Base-by-base conservation (phyloP, 2,329 filamentous ascomycete species). In the Orbilia blumenaviensis region DNA sequence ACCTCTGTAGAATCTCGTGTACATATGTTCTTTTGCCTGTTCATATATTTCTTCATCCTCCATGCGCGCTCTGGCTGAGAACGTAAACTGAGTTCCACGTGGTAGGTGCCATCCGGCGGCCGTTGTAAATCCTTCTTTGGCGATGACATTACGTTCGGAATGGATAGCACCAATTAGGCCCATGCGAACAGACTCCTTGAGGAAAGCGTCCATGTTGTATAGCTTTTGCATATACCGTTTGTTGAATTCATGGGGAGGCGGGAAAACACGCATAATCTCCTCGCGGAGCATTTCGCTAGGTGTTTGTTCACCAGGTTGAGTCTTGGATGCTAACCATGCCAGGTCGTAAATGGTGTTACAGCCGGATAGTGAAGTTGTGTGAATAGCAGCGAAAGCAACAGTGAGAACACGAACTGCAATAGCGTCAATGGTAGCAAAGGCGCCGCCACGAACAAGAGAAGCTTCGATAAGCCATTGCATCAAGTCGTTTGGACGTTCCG, bases 381-480 rank as follows among this genome's bases (percentile, higher is more conserved):
- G 73, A 29, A 77, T 77, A 27, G 73, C 73, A 23, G 73, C 73
- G 25, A 77, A 77, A 25, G 66, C 67, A 25, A 77, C 66, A 25
- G 73, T 77, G 29, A 77, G 66, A 4, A 77, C 42, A 25, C 73
- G 66, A 21, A 18, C 44, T 4, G 52, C 16, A n/a, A 77, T 77
- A 29, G 66, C 66, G 23, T 72, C 66, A 10, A 67, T n/a, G 23
- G 63, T 72, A 42, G 66, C 52, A 16, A 60, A 71, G 23, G 50
- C 66, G 42, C 66, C 66, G 21, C 73, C 73, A 21, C 67, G 73
- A 7, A 27, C 23, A 27, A 77, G 63, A 16, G 73, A 77, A 38
- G 73, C 73, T 63, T 72, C 66, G 52, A 77, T 71, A 9, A 72
- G 44, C 73, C 73, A 77, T 67, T 77, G 73, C 61, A 77, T 63